Base-by-base conservation (phyloP, 306 rosid species). In the Prosopis cineraria region DNA sequence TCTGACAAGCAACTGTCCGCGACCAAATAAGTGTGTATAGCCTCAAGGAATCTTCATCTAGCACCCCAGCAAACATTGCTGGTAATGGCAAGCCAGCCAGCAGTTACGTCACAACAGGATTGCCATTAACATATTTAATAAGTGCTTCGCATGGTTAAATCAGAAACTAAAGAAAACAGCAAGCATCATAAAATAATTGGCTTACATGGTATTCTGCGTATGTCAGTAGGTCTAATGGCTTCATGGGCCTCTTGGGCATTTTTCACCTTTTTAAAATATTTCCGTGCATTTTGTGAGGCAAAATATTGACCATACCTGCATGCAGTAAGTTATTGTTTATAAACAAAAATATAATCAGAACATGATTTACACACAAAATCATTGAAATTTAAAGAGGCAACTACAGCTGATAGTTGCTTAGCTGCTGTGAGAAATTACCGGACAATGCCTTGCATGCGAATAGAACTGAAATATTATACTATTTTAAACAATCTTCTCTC, bases 181-280 rank as follows among this genome's bases (percentile, higher is more conserved):
- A 80, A 24, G 24, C 8, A 45, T 76, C 60, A 31, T 34, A 41
- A 72, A 52, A 73, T 70, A 52, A 63, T 33, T 24, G 74, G 41
- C 44, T 89, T 92, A 93, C 99, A 95, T 88, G 99, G 99, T 43
- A 85, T 76, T 82, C 85, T 85, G 76, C 73, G 76, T 75, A 95
- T 88, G 86, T 95, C 96, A 24, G 99, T 93, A 13, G 99, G 96
- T 82, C 99, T 93, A 79, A 95, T 95, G 44, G 98, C 99, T 87
- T 95, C 99, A 82, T 95, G 98, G 80, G 98, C 99, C 89, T 95
- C 99, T 84, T 95, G 98, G 73, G 99, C 98, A 88, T 93, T 95
- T 91, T 95, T 95, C 80, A 95, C 98, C 91, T 95, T 95, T 82
- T 88, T 95, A 82, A 82, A 91, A 84, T 87, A 90, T 83, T 93